A percentile compares a stretch with the other conserved stretches of the same genome.
phyloP scores from a whole-genome alignment of 2,329 filamentous ascomycete species.

The Botrytis squamosa region DNA sequence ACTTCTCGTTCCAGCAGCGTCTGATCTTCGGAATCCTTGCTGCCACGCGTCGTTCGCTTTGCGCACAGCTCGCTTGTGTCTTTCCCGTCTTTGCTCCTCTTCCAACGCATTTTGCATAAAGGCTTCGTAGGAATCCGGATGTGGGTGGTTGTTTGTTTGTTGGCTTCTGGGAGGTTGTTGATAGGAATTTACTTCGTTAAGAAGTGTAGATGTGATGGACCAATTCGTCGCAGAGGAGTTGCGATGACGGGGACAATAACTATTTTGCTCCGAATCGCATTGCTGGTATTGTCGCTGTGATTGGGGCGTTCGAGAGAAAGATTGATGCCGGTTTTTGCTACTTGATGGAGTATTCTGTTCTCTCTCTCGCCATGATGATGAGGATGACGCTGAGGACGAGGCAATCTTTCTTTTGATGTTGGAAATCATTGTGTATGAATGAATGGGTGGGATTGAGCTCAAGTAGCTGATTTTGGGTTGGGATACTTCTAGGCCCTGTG shows the following conservation, averaged over 20 bases:
- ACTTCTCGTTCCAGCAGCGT: slow-evolving; percentile 2
- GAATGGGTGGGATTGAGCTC: background rate
- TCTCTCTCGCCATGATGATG: background rate
- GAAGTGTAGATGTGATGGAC: slow-evolving; percentile 8
- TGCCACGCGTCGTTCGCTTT: slow-evolving; percentile 8
- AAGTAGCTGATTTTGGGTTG: background rate
- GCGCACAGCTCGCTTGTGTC: slow-evolving; percentile 2
- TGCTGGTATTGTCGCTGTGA: background rate
- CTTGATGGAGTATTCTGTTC: background rate
- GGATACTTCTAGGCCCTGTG: background rate
- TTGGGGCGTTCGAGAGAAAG: background rate
- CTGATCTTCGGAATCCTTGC: slow-evolving; percentile 6
- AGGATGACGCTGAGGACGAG: background rate
- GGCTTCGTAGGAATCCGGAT: slow-evolving; percentile 15
- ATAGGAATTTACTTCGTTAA: background rate
- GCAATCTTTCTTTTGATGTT: slow-evolving; percentile 7
- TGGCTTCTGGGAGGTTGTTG: background rate
- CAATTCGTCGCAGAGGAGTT: slow-evolving; percentile 3
- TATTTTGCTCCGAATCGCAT: background rate
- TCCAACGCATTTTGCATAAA: slow-evolving; percentile 8
- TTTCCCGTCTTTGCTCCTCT: slow-evolving; percentile 8
- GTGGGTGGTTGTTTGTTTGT: background rate
- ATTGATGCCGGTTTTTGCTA: background rate
- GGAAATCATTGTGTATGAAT: slow-evolving; percentile 6
- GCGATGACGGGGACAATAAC: background rate